Evolutionary conservation across 768 basidiomycete species (phyloP).

Genomic region (Pleurotus tuoliensis): DNA sequence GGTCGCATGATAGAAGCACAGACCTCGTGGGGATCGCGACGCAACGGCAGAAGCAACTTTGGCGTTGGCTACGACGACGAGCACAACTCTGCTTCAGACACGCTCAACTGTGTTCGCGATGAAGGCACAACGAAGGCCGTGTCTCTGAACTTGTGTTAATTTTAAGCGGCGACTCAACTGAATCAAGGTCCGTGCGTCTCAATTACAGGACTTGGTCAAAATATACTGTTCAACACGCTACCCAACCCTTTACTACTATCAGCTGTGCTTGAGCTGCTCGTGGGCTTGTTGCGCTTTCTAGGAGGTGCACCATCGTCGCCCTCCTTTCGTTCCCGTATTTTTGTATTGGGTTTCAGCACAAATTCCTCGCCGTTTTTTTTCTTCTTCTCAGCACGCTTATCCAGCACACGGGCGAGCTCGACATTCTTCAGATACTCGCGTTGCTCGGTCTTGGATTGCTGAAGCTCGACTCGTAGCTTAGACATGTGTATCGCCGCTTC

Average conservation of each 20-base stretch:
- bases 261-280: not conserved
- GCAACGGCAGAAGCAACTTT: constrained; percentile 29
- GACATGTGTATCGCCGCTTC: constrained; percentile 88
- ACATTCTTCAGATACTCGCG: constrained; percentile 92
- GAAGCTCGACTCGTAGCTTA: constrained; percentile 86
- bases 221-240: constrained; percentile 47
- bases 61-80: constrained; percentile 38
- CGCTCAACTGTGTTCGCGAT: constrained; percentile 63
- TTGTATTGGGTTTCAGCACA: constrained; percentile 29
- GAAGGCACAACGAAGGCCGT: constrained; percentile 26
- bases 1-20: constrained; percentile 89
- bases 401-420: constrained; percentile 82
- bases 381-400: constrained; percentile 73
- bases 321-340: constrained; percentile 30
- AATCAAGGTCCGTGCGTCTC: constrained; percentile 28
- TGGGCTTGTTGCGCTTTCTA: not conserved
- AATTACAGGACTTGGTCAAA: constrained; percentile 26
- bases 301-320: not conserved
- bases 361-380: constrained; percentile 54
- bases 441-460: constrained; percentile 86
- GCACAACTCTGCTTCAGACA: constrained; percentile 38
- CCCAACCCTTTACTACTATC: constrained; percentile 21
- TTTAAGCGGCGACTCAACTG: constrained; percentile 42
- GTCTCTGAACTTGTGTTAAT: constrained; percentile 15
- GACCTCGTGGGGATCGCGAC: constrained; percentile 79